These are phyloP conservation scores for Cutaneotrichosporon spelunceum DNA, from an alignment of 1,284 basidiomycete genomes.

Conservation along the genomic window DNA sequence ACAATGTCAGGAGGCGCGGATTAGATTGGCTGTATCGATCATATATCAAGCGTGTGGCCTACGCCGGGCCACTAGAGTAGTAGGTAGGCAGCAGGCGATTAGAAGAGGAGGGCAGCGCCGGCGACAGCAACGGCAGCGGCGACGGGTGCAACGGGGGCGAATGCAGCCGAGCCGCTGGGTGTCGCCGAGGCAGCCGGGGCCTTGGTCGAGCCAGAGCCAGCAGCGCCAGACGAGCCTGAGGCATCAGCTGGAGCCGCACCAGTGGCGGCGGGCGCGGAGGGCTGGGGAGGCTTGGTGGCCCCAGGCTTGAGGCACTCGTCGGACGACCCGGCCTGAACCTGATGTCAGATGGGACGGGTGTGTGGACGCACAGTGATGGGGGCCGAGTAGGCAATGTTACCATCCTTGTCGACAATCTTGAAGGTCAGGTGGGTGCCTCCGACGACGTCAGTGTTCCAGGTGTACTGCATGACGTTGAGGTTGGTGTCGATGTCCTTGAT, in stretches of 20 bases:
- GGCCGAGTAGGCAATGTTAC: constrained; percentile 38
- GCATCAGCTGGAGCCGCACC: background rate
- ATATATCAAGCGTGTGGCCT: background rate
- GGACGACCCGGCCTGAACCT: constrained; percentile 25
- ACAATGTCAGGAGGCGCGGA: constrained; percentile 4
- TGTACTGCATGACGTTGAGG: constrained; percentile 30
- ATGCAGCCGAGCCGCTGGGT: constrained; percentile 11
- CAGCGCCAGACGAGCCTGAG: constrained; percentile 15
- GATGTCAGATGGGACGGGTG: background rate
- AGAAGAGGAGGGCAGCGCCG: constrained; percentile 38
- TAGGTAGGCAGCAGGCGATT: constrained; percentile 16
- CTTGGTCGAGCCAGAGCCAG: constrained; percentile 18
- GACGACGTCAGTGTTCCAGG: constrained; percentile 44
- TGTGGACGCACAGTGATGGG: constrained; percentile 32
- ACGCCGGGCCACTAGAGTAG: background rate
- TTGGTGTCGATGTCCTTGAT: constrained; percentile 30
- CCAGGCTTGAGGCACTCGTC: constrained; percentile 29
- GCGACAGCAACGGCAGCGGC: constrained; percentile 37
- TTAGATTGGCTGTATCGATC: constrained; percentile 1
- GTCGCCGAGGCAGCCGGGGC: constrained; percentile 23
- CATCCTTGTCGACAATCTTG: constrained; percentile 38
- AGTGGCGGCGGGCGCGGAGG: constrained; percentile 16
- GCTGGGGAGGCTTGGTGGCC: background rate
- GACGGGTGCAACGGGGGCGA: constrained; percentile 29
- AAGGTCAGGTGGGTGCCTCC: constrained; percentile 38